Evolutionary conservation across 768 basidiomycete species (phyloP), one percentile per base, ranked within the genome.

Genomic region (Trametes maxima): DNA sequence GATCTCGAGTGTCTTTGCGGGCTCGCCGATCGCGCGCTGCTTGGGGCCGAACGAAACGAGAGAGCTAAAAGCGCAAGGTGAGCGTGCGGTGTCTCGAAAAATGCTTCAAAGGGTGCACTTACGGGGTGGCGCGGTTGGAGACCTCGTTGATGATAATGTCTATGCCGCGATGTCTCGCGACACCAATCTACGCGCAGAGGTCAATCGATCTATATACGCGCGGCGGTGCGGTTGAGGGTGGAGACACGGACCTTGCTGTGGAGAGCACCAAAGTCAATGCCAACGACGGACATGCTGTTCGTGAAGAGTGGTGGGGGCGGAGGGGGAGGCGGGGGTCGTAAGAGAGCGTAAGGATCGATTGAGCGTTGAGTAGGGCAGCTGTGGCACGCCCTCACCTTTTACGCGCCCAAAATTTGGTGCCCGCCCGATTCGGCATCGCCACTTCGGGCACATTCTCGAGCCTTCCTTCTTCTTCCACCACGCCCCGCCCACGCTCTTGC

Each of bases 121-220:
- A 98, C 94, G 96, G 96, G 24, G 95, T 98, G 16, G 89, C 85
- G 57, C 97, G 90, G 82, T 98, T 98, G 16, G 95, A 98, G 62
- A 95, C 94, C 75, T 99, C 96, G 76, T 99, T 99, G 62, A 87
- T 81, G 80, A 99, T 96, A 76, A 99, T 95, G 83, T 99, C 96
- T 80, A 99, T 96, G 68, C 96, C 96, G 72, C 93, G 85, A 78
- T 92, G 89, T 77, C 95, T 85, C 19, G 95, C 95, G 65, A 96
- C 95, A 79, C 95, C 95, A 74, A 98, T 95, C 93, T 92, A 66
- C 10, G 73, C 48, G 44, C 37, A 63, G 63, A 57, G 21, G 37
- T 43, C 35, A 55, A 40, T 33, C 53, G 22, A 63, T 59, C 48
- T 46, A 59, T 28, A 12, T 2, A 17, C 17, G 36, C 36, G 22